phyloP scores from a whole-genome alignment of 129 eudicot species.

The Escallonia rubra region DNA sequence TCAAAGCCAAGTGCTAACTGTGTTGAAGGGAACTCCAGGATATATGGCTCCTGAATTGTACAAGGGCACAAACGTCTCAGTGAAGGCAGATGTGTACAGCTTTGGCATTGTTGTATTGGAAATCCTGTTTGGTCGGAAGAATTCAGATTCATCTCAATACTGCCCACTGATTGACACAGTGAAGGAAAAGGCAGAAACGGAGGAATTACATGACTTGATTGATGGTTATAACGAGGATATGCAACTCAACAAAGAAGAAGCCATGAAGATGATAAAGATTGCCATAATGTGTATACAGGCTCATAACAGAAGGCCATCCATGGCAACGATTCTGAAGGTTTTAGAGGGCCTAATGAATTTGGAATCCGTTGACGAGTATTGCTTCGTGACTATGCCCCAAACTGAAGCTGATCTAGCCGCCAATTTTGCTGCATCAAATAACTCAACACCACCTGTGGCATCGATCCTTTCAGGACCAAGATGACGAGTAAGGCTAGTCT shows the following conservation, averaged over 20 bases:
- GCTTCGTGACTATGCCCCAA: not conserved
- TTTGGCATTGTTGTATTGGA: conserved; percentile 19
- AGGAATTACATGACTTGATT: conserved; percentile 11
- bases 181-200: conserved; percentile 19
- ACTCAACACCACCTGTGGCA: not conserved
- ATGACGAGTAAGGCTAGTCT: not conserved
- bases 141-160: not conserved
- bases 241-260: conserved; percentile 25
- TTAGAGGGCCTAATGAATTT: not conserved
- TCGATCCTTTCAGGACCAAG: not conserved
- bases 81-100: conserved; percentile 23
- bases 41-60: conserved; percentile 23
- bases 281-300: conserved; percentile 43
- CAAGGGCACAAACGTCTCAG: conserved; percentile 9
- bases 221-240: conserved; percentile 27
- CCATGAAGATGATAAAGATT: conserved; percentile 30
- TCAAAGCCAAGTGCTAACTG: conserved; percentile 19
- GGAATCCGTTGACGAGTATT: not conserved
- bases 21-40: conserved; percentile 10
- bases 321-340: conserved; percentile 14
- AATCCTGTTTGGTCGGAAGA: conserved; percentile 23
- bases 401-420: not conserved
- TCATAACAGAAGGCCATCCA: conserved; percentile 32
- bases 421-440: not conserved
- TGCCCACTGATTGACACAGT: conserved; percentile 18